These are phyloP conservation scores for Anacardium occidentale DNA, from an alignment of 345 rosid species.

Conservation along the genomic window DNA sequence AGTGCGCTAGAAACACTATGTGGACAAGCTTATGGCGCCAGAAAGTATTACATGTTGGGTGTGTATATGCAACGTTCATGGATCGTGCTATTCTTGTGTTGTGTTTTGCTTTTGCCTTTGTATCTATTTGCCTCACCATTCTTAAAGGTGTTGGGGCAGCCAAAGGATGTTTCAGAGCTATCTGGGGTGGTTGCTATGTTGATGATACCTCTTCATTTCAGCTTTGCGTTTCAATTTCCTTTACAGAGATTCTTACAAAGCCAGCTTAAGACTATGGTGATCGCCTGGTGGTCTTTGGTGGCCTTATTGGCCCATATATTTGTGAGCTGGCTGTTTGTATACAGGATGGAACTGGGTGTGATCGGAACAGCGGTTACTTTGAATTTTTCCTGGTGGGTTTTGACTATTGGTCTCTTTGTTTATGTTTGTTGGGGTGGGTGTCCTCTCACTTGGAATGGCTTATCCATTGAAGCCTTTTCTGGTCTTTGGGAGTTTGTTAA, in stretches of 20 bases:
- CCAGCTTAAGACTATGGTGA: constrained; percentile 53
- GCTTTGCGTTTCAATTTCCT: constrained; percentile 67
- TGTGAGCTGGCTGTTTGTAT: constrained; percentile 60
- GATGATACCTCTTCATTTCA: constrained; percentile 68
- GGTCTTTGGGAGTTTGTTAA: constrained; percentile 73
- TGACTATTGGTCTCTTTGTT: constrained; percentile 37
- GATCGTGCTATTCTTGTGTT: constrained; percentile 48
- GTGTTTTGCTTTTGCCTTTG: constrained; percentile 49
- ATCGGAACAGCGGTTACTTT: constrained; percentile 49
- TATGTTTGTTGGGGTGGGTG: constrained; percentile 59
- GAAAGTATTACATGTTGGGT: constrained; percentile 58
- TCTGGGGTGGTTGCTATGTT: constrained; percentile 41
- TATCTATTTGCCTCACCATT: constrained; percentile 44
- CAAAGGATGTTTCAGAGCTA: constrained; percentile 51
- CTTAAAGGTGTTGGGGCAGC: constrained; percentile 61
- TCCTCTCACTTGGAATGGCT: constrained; percentile 77
- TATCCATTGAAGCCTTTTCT: constrained; percentile 70
- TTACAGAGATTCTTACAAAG: constrained; percentile 65
- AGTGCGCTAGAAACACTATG: constrained; percentile 61
- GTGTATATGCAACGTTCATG: constrained; percentile 69
- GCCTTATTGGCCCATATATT: constrained; percentile 49
- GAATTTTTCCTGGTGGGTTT: constrained; percentile 67
- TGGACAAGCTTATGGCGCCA: constrained; percentile 66
- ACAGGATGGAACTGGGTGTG: constrained; percentile 43
- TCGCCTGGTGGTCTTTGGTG: constrained; percentile 44